Evolutionary conservation across 163 green algal genomes (phyloP).

Genomic region (Scenedesmus sp.): DNA sequence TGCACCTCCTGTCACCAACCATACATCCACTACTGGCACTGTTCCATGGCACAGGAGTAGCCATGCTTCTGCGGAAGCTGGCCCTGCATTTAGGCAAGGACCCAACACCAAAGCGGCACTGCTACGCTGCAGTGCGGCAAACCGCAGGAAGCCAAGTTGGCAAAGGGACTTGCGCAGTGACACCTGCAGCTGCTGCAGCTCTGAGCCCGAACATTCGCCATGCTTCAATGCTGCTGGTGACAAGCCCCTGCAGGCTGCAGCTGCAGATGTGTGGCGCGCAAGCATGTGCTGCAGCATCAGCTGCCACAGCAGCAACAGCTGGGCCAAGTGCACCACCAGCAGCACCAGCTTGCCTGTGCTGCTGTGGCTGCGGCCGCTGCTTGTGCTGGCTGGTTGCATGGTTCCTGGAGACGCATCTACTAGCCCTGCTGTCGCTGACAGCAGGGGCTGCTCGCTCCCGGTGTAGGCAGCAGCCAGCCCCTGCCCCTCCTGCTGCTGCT

Average conservation of each 20-base stretch:
- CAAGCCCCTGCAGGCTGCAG: neutral
- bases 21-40: no score
- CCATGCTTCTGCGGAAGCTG: no score
- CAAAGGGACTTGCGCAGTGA: neutral
- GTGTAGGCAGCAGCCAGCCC: neutral
- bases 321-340: no score
- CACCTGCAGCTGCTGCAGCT: slow-evolving; percentile 13
- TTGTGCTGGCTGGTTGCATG: neutral
- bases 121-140: slow-evolving; percentile 10
- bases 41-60: no score
- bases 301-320: no score
- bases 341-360: no score
- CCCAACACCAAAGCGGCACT: neutral
- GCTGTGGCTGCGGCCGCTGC: neutral
- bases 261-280: neutral
- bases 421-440: neutral
- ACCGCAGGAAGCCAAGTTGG: slow-evolving; percentile 6
- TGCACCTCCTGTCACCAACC: no score
- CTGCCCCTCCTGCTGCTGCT: neutral
- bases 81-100: no score
- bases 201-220: neutral
- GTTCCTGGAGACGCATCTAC: neutral
- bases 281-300: neutral
- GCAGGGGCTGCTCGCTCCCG: neutral
- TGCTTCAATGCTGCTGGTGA: neutral